These are phyloP conservation scores for Arthrobotrys iridis DNA, from an alignment of 2,329 filamentous ascomycete genomes.

Conservation along the genomic window DNA sequence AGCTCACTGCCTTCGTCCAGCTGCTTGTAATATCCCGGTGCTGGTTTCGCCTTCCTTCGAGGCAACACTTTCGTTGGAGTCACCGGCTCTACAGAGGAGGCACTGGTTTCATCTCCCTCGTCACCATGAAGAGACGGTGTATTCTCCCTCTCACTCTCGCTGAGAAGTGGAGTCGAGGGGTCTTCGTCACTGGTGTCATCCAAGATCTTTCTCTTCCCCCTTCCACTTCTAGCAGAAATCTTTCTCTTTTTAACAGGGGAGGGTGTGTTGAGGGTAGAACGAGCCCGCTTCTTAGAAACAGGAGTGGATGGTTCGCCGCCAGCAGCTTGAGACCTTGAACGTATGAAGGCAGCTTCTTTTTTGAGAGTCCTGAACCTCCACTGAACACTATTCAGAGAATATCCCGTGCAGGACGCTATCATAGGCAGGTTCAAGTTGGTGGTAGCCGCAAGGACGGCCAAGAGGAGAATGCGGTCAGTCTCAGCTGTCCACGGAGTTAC, in stretches of 20 bases:
- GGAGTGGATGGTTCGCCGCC: neutral
- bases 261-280: neutral
- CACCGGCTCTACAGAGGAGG: constrained; percentile 25
- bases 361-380: constrained; percentile 14
- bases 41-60: constrained; percentile 26
- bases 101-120: neutral
- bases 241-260: constrained; percentile 32
- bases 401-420: constrained; percentile 1
- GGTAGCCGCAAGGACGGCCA: constrained; percentile 25
- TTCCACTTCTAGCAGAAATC: neutral
- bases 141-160: constrained; percentile 18
- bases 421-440: constrained; percentile 5
- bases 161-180: neutral
- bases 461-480: constrained; percentile 22
- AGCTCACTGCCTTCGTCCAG: constrained; percentile 21
- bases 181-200: constrained; percentile 45
- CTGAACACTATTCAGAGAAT: constrained; percentile 5
- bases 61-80: constrained; percentile 24
- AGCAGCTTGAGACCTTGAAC: neutral
- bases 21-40: constrained; percentile 25
- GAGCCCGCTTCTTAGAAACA: constrained; percentile 25
- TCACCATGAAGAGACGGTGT: neutral
- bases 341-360: constrained; percentile 15
- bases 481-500: constrained; percentile 24
- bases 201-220: constrained; percentile 15